Evolutionary conservation across 2,329 filamentous ascomycete species (phyloP).

Genomic region (Botrytis medusae): DNA sequence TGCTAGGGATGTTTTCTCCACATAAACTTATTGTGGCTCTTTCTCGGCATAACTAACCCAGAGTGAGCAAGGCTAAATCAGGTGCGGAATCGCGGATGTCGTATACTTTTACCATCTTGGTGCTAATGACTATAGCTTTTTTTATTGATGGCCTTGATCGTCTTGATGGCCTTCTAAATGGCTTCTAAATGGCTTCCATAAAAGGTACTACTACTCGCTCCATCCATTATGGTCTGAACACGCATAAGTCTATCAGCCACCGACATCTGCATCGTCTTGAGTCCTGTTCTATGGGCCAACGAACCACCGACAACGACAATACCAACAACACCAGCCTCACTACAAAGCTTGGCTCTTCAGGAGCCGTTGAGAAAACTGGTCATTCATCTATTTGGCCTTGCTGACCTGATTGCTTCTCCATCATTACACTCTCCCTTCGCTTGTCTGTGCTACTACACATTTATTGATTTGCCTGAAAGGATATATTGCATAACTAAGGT

Average conservation of each 20-base stretch:
- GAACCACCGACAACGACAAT: neutral
- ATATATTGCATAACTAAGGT: neutral
- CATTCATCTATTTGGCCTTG: neutral
- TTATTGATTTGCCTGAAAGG: conserved; percentile 7
- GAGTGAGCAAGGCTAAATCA: neutral
- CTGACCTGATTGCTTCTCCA: neutral
- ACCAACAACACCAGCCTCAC: neutral
- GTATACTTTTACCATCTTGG: neutral
- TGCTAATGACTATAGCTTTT: neutral
- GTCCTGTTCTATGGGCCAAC: neutral
- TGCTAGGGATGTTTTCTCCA: conserved; percentile 10
- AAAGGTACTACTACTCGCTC: neutral
- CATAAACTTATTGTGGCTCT: conserved; percentile 7
- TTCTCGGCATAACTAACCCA: conserved; percentile 6
- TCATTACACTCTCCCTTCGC: neutral
- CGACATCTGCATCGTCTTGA: neutral
- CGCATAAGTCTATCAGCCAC: conserved; percentile 5
- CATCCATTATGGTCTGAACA: neutral
- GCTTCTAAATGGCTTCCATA: conserved; percentile 15
- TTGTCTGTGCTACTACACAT: neutral
- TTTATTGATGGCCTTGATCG: neutral
- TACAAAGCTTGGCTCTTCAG: neutral
- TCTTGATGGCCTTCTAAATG: conserved; percentile 3
- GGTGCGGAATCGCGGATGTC: neutral
- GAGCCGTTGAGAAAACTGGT: conserved; percentile 1